Percentiles rank a stretch among this genome's conserved stretches.
Conservation (phyloP, 108 stramenopile species). For the Fragilaria crotonensis region DNA sequence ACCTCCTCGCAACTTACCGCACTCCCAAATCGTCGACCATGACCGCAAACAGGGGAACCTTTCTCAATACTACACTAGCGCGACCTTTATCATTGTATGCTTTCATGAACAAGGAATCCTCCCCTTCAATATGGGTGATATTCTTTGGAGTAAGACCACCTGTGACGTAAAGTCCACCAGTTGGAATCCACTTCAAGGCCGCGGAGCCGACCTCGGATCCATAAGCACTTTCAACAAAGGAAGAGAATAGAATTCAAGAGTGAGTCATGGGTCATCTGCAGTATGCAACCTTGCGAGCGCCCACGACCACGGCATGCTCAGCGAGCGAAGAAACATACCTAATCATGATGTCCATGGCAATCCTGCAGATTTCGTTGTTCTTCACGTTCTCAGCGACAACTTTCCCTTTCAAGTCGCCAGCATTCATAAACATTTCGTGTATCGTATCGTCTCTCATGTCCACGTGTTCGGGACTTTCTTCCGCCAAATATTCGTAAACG, state of each 20-base stretch:
- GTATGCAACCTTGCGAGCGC: no score
- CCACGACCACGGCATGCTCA: no score
- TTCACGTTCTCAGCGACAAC: slow-evolving; percentile 56
- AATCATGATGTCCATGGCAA: slow-evolving; percentile 60
- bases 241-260: no score
- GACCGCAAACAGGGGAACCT: slow-evolving; percentile 85
- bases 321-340: no score
- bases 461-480: slow-evolving; percentile 63
- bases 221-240: slow-evolving; percentile 50
- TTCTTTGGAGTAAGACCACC: slow-evolving; percentile 98
- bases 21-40: slow-evolving; percentile 90
- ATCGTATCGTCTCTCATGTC: slow-evolving; percentile 47
- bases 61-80: slow-evolving; percentile 51
- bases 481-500: slow-evolving; percentile 89
- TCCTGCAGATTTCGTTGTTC: slow-evolving; percentile 30
- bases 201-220: slow-evolving; percentile 87
- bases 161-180: slow-evolving; percentile 91
- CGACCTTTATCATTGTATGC: slow-evolving; percentile 93
- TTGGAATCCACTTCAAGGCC: slow-evolving; percentile 88
- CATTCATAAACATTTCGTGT: slow-evolving; percentile 56
- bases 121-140: slow-evolving; percentile 67
- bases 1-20: no score
- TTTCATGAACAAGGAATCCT: slow-evolving; percentile 80
- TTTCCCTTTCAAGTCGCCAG: slow-evolving; percentile 64
- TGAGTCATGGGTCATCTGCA: no score